Base-by-base conservation (phyloP, 108 stramenopile genomes). In the Nitzschia sp. region DNA sequence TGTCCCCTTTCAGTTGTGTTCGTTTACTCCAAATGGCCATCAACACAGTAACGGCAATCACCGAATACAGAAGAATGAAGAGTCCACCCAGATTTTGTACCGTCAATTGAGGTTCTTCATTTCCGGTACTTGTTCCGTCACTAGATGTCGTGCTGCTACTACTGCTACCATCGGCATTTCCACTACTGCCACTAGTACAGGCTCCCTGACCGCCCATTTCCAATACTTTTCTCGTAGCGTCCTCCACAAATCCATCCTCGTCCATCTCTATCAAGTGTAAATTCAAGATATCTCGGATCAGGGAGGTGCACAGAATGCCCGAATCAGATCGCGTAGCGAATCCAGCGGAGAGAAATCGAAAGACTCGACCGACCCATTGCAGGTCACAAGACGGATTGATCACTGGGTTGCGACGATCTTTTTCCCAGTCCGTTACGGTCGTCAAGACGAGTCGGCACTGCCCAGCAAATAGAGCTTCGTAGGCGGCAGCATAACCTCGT, bases 231-330 rank as follows among this genome's bases (percentile, higher is more conserved):
- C 29, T 55, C 31, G 73, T 69, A 50, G 6, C 38, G 6, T 33
- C 36, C 9, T 78, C 69, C 11, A 82, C 31, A 32, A 61, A 73
- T 6, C 77, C 81, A 45, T 82, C 81, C 9, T 65, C 53, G 0
- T 63, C 44, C 81, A 82, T 78, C 55, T 75, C 65, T 48, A 57
- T 27, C 58, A 82, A 46, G 52, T 78, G 77, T 45, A 67, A 53
- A 22, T 75, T 62, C 5, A 82, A 27, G 0, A 73, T 72, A 58
- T 75, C 72, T 11, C 66, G 30, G 8, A 78, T 36, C 31, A 82
- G 38, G 21, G 54, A 48, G 13, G 72, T 82, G 28, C 81, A 82
- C 11, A 63, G 53, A 19, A 52, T 44, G 26, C 76, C 82, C 17
- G 82, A 30, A 45, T 83, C 82, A 1, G 68, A 36, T 11, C 33